A percentile compares a stretch with the other conserved stretches of the same genome.
Evolutionary conservation across 305 asterid genomes (phyloP).

Genomic region (Fraxinus sp.): DNA sequence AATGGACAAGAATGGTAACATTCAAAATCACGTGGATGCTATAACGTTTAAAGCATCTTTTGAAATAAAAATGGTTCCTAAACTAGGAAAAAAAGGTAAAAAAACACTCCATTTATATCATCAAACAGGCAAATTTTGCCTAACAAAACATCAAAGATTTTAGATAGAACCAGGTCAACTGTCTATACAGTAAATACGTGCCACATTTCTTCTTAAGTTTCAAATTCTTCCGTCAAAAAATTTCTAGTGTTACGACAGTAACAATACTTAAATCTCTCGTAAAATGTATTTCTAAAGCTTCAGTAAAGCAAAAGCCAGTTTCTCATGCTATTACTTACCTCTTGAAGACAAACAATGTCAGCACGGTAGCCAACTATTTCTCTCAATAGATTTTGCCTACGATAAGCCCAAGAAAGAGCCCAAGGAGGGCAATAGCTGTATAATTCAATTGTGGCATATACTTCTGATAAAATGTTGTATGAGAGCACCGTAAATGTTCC

Average conservation of each 20-base stretch:
- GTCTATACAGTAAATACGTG: neutral
- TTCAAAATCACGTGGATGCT: neutral
- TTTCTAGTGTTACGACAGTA: conserved; percentile 6
- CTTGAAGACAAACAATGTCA: conserved; percentile 95
- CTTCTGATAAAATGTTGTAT: conserved; percentile 79
- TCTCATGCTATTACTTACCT: conserved; percentile 48
- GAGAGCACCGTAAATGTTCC: conserved; percentile 96
- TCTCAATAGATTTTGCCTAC: conserved; percentile 83
- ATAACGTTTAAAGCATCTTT: neutral
- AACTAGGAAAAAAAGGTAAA: neutral
- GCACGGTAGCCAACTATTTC: conserved; percentile 92
- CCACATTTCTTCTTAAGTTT: neutral
- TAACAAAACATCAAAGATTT: neutral
- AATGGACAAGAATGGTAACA: neutral
- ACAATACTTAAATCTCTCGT: neutral
- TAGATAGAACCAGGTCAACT: neutral
- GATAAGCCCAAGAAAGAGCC: conserved; percentile 99
- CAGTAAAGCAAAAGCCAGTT: conserved; percentile 8
- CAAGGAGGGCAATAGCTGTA: conserved; percentile 93
- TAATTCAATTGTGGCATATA: conserved; percentile 63
- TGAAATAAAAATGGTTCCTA: neutral
- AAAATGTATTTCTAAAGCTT: neutral
- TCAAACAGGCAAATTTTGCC: neutral
- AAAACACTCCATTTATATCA: neutral
- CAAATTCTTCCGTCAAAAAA: neutral